Percentiles rank a stretch among this genome's conserved stretches.
Conservation (phyloP, 768 basidiomycete genomes). For the Myochromella boudieri region DNA sequence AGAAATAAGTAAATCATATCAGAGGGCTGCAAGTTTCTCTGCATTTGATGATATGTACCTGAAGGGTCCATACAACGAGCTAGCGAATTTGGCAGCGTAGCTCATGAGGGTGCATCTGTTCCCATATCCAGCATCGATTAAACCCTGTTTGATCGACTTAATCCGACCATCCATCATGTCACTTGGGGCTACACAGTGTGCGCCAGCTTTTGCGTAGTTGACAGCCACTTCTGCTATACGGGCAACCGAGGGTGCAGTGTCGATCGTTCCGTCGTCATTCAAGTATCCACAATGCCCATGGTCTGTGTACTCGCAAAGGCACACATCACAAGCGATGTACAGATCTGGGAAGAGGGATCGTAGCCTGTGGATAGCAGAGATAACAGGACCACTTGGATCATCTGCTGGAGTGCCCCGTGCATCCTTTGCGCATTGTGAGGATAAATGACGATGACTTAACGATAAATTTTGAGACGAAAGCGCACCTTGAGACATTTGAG, state of each 20-base stretch:
- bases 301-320: slow-evolving; percentile 99
- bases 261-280: slow-evolving; percentile 71
- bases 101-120: slow-evolving; percentile 94
- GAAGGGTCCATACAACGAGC: slow-evolving; percentile 94
- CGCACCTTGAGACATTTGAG: slow-evolving; percentile 73
- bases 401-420: slow-evolving; percentile 84
- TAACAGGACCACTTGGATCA: slow-evolving; percentile 88
- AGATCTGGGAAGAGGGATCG: slow-evolving; percentile 76
- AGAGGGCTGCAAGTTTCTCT: slow-evolving; percentile 12
- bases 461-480: background rate
- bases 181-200: slow-evolving; percentile 96
- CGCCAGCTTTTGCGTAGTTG: slow-evolving; percentile 92
- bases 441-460: background rate
- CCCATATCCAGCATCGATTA: slow-evolving; percentile 82
- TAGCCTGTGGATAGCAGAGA: slow-evolving; percentile 83
- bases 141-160: slow-evolving; percentile 78
- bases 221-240: slow-evolving; percentile 93
- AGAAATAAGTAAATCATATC: background rate
- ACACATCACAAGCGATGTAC: slow-evolving; percentile 93
- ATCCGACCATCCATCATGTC: slow-evolving; percentile 99
- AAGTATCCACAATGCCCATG: slow-evolving; percentile 95
- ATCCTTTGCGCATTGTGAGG: slow-evolving; percentile 53
- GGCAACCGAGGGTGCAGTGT: slow-evolving; percentile 74
- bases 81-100: slow-evolving; percentile 98
- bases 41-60: slow-evolving; percentile 58